These are phyloP conservation scores for Dendrostoma leiphaemia DNA, from an alignment of 2,329 filamentous ascomycete species.

Conservation along the genomic window DNA sequence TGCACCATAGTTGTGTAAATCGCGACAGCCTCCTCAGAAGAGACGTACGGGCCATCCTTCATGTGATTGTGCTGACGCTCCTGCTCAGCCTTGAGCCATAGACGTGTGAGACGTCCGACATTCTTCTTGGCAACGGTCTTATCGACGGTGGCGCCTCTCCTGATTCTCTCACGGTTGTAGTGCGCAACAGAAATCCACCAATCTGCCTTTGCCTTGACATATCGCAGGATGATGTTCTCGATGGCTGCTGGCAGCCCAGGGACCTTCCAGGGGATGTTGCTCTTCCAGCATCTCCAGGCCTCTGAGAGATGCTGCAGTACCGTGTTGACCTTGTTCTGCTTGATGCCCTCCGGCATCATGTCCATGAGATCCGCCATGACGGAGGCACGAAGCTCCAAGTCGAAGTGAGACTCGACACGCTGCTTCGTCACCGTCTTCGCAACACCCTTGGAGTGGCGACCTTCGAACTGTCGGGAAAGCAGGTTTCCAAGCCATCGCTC, in stretches of 20 bases:
- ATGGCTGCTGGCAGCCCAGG: constrained; percentile 94
- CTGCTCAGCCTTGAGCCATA: constrained; percentile 98
- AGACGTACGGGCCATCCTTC: constrained; percentile 98
- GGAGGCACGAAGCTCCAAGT: constrained; percentile 92
- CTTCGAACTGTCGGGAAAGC: constrained; percentile 95
- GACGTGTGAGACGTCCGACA: constrained; percentile 83
- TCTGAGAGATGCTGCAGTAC: constrained; percentile 96
- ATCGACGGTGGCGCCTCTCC: constrained; percentile 93
- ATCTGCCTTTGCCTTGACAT: constrained; percentile 98
- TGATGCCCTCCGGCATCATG: constrained; percentile 99
- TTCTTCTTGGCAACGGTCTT: constrained; percentile 99
- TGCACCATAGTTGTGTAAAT: constrained; percentile 99
- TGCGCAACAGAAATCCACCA: constrained; percentile 99
- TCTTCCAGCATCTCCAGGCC: constrained; percentile 99
- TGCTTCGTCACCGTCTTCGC: constrained; percentile 99
- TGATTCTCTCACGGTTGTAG: constrained; percentile 96
- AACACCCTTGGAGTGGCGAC: constrained; percentile 96
- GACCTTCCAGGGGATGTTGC: constrained; percentile 99
- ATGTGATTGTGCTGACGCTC: constrained; percentile 99
- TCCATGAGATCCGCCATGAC: constrained; percentile 99
- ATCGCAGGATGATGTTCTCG: constrained; percentile 97
- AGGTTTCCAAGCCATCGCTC: constrained; percentile 98
- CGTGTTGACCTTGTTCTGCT: constrained; percentile 98
- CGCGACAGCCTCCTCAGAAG: constrained; percentile 95
- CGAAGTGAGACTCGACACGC: constrained; percentile 97